These are phyloP conservation scores for Endoconidiophora laricicola DNA, from an alignment of 2,329 filamentous ascomycete species.

Conservation along the genomic window DNA sequence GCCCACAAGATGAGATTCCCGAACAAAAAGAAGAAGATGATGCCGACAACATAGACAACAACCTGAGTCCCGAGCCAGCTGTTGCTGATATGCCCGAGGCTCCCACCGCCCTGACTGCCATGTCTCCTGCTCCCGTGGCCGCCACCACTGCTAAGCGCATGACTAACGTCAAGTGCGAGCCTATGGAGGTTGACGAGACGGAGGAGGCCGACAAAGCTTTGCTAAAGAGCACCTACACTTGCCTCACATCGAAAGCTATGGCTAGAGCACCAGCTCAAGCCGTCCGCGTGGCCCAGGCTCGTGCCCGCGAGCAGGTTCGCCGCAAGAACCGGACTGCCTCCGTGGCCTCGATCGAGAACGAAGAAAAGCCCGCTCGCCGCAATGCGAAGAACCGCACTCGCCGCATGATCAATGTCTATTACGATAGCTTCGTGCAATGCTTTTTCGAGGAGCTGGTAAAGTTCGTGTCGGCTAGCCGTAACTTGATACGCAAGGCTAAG, in stretches of 20 bases:
- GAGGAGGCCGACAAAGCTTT: constrained; percentile 4
- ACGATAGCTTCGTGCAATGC: constrained; percentile 73
- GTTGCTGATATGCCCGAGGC: background rate
- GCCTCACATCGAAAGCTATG: constrained; percentile 17
- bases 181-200: background rate
- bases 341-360: constrained; percentile 29
- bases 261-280: constrained; percentile 29
- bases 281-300: constrained; percentile 28
- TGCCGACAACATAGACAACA: constrained; percentile 10
- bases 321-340: constrained; percentile 36
- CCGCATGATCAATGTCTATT: constrained; percentile 74
- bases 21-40: constrained; percentile 10
- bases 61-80: too few species aligned
- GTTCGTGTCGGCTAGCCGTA: constrained; percentile 62
- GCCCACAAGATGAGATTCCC: constrained; percentile 29
- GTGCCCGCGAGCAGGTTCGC: constrained; percentile 30
- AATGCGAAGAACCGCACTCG: constrained; percentile 46
- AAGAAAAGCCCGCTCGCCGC: constrained; percentile 21
- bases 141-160: too few species aligned
- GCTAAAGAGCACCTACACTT: background rate
- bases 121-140: too few species aligned
- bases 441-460: constrained; percentile 72
- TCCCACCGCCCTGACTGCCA: too few species aligned
- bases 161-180: too few species aligned
- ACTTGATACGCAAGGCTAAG: constrained; percentile 73